Percentiles rank a stretch among this genome's conserved stretches.
Conservation (phyloP, 768 basidiomycete genomes). For the Bullera alba region DNA sequence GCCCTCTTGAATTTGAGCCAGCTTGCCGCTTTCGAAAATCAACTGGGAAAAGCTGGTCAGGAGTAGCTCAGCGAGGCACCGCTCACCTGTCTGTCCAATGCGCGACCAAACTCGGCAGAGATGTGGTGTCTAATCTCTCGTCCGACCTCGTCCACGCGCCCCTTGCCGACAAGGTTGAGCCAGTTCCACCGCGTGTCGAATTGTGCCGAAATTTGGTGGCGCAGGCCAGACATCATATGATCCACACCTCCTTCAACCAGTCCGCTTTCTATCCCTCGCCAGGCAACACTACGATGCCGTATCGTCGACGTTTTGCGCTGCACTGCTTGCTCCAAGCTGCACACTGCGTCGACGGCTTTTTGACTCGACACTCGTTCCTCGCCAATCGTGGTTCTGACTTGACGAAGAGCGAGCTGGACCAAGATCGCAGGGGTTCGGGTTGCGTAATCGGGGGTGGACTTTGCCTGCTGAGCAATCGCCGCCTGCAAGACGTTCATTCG, state of each 20-base stretch:
- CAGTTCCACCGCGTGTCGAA: slow-evolving; percentile 24
- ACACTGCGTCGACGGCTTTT: slow-evolving; percentile 8
- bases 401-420: neutral
- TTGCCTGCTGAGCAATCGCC: neutral
- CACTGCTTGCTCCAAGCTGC: slow-evolving; percentile 9
- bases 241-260: slow-evolving; percentile 24
- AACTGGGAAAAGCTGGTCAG: slow-evolving; percentile 19
- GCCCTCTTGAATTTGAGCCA: slow-evolving; percentile 27
- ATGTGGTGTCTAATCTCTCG: slow-evolving; percentile 22
- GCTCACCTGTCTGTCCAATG: slow-evolving; percentile 20
- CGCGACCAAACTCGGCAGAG: slow-evolving; percentile 17
- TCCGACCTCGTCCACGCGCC: slow-evolving; percentile 33
- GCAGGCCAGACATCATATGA: slow-evolving; percentile 8
- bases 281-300: slow-evolving; percentile 19
- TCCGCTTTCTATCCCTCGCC: slow-evolving; percentile 16
- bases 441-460: neutral
- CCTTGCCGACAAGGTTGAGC: slow-evolving; percentile 16
- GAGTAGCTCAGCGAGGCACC: slow-evolving; percentile 3
- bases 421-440: neutral
- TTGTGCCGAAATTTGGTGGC: slow-evolving; percentile 6
- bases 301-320: slow-evolving; percentile 12
- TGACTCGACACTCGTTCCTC: neutral
- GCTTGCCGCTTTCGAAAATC: slow-evolving; percentile 36
- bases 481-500: slow-evolving; percentile 4
- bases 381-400: neutral